A percentile compares a stretch with the other conserved stretches of the same genome.
Evolutionary conservation across 176 grass and related monocot species (phyloP).

Genomic region (Chloris gayana): DNA sequence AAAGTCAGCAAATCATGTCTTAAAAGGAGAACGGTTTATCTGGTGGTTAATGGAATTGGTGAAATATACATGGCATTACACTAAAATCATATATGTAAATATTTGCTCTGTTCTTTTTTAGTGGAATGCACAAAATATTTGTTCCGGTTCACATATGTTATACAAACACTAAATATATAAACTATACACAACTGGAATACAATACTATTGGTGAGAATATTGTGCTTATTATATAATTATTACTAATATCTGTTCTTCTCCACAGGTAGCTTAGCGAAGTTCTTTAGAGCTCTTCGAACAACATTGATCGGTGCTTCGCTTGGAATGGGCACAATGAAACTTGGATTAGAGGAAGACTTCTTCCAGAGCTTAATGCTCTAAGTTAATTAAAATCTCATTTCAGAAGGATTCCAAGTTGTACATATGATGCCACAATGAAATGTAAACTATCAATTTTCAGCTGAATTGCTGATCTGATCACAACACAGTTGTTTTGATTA

Average conservation of each 20-base stretch:
- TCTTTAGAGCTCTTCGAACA: slow-evolving; percentile 55
- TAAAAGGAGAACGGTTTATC: no score
- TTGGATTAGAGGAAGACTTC: slow-evolving; percentile 75
- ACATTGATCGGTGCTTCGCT: slow-evolving; percentile 59
- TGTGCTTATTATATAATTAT: slow-evolving; percentile 25
- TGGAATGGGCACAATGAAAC: slow-evolving; percentile 61
- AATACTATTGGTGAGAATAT: slow-evolving; percentile 15
- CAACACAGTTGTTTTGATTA: slow-evolving; percentile 28
- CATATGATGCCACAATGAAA: slow-evolving; percentile 19
- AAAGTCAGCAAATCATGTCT: no score
- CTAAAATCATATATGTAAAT: no score
- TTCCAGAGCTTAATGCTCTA: slow-evolving; percentile 80
- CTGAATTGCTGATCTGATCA: slow-evolving; percentile 28
- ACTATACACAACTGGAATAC: slow-evolving; percentile 13
- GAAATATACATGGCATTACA: no score
- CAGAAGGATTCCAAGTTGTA: slow-evolving; percentile 2
- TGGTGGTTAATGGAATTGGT: no score
- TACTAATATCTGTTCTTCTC: slow-evolving; percentile 47
- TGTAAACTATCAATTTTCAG: slow-evolving; percentile 4
- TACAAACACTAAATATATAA: no score
- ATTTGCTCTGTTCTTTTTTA: no score
- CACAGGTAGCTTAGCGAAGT: slow-evolving; percentile 58
- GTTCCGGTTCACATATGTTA: no score
- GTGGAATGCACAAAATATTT: no score
- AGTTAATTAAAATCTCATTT: slow-evolving; percentile 38